Percentiles rank a stretch among this genome's conserved stretches.
Evolutionary conservation across 2,329 filamentous ascomycete species (phyloP).

Genomic region (Leptosphaerulina australis): DNA sequence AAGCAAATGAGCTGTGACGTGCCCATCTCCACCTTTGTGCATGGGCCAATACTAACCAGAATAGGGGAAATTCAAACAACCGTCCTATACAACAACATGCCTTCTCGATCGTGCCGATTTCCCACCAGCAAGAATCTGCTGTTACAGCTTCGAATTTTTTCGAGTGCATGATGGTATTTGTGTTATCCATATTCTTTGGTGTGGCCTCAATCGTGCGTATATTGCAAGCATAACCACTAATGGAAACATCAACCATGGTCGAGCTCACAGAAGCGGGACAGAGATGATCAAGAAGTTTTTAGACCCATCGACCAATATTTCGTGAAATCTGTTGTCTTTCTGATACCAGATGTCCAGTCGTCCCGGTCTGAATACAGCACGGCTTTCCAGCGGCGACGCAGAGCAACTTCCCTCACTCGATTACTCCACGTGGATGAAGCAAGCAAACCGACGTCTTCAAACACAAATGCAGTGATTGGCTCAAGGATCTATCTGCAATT

Average conservation of each 20-base stretch:
- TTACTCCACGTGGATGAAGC: background rate
- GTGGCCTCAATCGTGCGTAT: background rate
- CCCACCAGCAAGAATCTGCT: too few species aligned
- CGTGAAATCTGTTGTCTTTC: background rate
- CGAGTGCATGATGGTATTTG: too few species aligned
- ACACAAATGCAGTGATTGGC: background rate
- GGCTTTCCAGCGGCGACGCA: background rate
- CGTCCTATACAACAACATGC: background rate
- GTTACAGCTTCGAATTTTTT: too few species aligned
- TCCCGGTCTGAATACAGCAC: background rate
- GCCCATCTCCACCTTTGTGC: background rate
- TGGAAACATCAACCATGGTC: background rate
- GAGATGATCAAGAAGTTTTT: background rate
- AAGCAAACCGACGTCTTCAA: background rate
- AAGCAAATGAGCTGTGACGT: constrained; percentile 15
- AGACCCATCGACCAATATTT: too few species aligned
- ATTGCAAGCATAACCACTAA: background rate
- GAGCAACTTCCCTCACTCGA: background rate
- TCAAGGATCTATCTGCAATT: background rate
- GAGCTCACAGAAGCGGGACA: background rate
- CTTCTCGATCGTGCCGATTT: too few species aligned
- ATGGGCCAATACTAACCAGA: constrained; percentile 5
- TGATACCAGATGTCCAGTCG: background rate
- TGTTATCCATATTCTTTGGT: background rate
- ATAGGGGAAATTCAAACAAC: background rate